Conservation (phyloP, 208 protist genomes). For the Blastocrithidia nonstop region DNA sequence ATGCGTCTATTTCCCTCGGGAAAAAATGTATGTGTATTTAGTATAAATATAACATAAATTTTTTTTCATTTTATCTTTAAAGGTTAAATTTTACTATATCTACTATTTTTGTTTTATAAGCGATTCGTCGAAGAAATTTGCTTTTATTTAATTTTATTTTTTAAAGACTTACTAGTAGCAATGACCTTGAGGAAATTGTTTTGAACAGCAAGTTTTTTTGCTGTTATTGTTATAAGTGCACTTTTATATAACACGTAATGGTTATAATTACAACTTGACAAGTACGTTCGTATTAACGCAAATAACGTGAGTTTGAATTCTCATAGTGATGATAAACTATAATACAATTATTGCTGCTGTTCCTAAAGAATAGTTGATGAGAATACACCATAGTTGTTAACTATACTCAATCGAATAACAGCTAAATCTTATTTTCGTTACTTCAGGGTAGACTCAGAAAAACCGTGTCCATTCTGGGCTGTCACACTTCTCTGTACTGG, state of each 20-base stretch:
- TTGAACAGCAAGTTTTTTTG: neutral
- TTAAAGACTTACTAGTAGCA: no score
- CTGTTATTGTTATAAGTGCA: no score
- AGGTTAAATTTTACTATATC: neutral
- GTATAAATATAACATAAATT: no score
- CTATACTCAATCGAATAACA: conserved; percentile 58
- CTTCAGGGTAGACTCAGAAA: conserved; percentile 77
- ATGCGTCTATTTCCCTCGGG: no score
- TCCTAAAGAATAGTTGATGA: conserved; percentile 25
- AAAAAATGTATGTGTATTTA: no score
- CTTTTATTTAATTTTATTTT: neutral
- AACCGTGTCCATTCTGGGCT: conserved; percentile 75
- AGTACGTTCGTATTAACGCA: no score
- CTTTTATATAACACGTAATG: no score
- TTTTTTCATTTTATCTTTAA: neutral
- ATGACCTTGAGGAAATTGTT: conserved; percentile 1
- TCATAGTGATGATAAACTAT: conserved; percentile 8
- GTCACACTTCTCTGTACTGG: conserved; percentile 61
- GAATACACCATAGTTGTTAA: conserved; percentile 18
- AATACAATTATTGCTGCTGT: conserved; percentile 48
- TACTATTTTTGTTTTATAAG: conserved; percentile 2
- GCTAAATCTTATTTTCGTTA: conserved; percentile 70
- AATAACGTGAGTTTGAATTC: no score
- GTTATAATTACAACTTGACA: no score
- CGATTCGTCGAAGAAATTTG: neutral